Evolutionary conservation across 768 basidiomycete species (phyloP).

Genomic region (Rhodotorula diobovata): DNA sequence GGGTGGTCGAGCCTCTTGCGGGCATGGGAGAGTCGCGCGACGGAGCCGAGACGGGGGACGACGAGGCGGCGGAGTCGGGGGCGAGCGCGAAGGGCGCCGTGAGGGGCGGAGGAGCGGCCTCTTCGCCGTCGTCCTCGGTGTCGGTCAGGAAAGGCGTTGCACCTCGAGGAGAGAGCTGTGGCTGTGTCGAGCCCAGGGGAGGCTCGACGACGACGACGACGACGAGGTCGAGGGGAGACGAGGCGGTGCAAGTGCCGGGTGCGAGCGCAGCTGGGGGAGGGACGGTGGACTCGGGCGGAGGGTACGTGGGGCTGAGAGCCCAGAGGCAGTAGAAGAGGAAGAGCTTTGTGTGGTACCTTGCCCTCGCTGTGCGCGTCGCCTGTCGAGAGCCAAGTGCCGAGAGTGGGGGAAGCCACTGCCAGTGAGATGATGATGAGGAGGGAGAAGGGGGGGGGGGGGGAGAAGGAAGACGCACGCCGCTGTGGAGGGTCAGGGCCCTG

Average conservation of each 20-base stretch:
- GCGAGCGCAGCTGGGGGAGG: too few species aligned
- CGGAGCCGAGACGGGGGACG: neutral
- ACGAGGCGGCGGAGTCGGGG: accelerated
- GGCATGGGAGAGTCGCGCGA: neutral
- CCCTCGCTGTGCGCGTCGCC: too few species aligned
- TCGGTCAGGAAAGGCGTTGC: neutral
- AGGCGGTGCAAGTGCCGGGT: neutral
- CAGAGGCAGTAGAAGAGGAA: conserved; percentile 6
- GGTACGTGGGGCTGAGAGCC: neutral
- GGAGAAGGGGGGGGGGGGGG: too few species aligned
- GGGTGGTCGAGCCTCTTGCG: neutral
- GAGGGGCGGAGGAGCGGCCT: too few species aligned
- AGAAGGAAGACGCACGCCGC: too few species aligned
- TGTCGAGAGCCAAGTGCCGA: too few species aligned
- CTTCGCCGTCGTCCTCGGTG: neutral
- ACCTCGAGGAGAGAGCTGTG: too few species aligned
- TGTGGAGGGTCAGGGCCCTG: too few species aligned
- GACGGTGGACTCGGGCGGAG: neutral
- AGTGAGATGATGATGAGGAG: too few species aligned
- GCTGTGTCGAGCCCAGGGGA: too few species aligned
- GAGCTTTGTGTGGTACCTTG: neutral
- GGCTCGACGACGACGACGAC: too few species aligned
- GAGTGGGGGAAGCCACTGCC: neutral
- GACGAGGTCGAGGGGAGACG: neutral
- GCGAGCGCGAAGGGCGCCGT: neutral